Conservation (phyloP, 2,329 filamentous ascomycete species). For the Epichloe brachyelytri region DNA sequence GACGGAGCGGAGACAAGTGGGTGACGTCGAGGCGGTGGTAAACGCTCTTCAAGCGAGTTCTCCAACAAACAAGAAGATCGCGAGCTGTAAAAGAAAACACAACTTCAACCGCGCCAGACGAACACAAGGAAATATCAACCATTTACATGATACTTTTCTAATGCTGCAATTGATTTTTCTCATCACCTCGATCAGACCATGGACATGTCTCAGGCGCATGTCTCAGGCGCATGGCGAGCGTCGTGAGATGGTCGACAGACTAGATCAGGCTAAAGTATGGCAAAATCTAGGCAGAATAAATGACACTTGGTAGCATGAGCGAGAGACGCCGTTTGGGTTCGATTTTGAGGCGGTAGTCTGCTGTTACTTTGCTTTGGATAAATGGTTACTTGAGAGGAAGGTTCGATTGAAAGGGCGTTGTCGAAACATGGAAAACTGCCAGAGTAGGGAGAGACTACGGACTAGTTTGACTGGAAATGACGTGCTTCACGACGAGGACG, state of each 20-base stretch:
- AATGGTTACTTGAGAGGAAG: not conserved
- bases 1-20: slow-evolving; percentile 78
- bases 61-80: slow-evolving; percentile 18
- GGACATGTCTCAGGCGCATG: not conserved
- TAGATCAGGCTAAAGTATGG: not conserved
- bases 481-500: too few species aligned
- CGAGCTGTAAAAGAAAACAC: slow-evolving; percentile 18
- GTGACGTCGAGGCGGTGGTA: slow-evolving; percentile 70
- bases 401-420: not conserved
- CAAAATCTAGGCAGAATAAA: not conserved
- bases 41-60: slow-evolving; percentile 29
- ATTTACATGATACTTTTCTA: not conserved
- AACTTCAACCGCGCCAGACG: not conserved
- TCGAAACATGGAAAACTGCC: not conserved
- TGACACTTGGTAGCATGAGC: not conserved
- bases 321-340: not conserved
- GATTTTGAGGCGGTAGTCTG: not conserved
- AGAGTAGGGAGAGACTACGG: not conserved
- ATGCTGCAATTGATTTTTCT: not conserved
- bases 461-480: too few species aligned
- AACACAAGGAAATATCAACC: not conserved
- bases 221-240: not conserved
- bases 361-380: not conserved
- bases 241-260: not conserved
- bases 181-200: not conserved